A percentile compares a stretch with the other conserved stretches of the same genome.
phyloP scores from a whole-genome alignment of 2,329 filamentous ascomycete species.

The Cryphonectria japonica region DNA sequence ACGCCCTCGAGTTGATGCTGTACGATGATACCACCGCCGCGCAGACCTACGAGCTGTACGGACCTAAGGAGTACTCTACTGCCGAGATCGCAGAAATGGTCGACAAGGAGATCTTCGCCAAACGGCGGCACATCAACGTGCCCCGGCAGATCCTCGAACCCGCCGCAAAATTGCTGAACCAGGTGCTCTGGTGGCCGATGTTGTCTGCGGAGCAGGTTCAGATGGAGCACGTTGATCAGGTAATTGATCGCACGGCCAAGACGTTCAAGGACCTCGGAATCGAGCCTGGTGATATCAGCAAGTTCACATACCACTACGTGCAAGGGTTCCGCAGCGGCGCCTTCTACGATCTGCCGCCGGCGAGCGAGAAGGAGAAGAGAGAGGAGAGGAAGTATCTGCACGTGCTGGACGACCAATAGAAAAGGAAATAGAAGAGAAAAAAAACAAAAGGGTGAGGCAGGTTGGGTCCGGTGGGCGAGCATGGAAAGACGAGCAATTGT shows the following conservation, averaged over 20 bases:
- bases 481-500: slow-evolving; percentile 33
- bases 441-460: slow-evolving; percentile 27
- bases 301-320: slow-evolving; percentile 91
- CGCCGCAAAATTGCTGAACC: slow-evolving; percentile 74
- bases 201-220: slow-evolving; percentile 85
- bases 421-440: slow-evolving; percentile 47
- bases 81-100: slow-evolving; percentile 85
- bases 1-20: slow-evolving; percentile 85
- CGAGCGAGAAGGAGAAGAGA: slow-evolving; percentile 90
- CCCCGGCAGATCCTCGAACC: slow-evolving; percentile 82
- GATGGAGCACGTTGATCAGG: slow-evolving; percentile 89
- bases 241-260: slow-evolving; percentile 88
- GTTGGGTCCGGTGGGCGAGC: slow-evolving; percentile 23
- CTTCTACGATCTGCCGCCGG: slow-evolving; percentile 91
- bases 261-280: slow-evolving; percentile 94
- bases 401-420: slow-evolving; percentile 80
- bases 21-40: slow-evolving; percentile 88
- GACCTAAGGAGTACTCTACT: slow-evolving; percentile 89
- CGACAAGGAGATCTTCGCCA: slow-evolving; percentile 89
- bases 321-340: slow-evolving; percentile 87
- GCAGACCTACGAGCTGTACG: slow-evolving; percentile 93
- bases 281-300: slow-evolving; percentile 81
- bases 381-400: slow-evolving; percentile 98
- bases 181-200: slow-evolving; percentile 85
- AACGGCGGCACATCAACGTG: slow-evolving; percentile 87